Base-by-base conservation (phyloP, 1,284 basidiomycete genomes). In the Cryptococcus sp. region DNA sequence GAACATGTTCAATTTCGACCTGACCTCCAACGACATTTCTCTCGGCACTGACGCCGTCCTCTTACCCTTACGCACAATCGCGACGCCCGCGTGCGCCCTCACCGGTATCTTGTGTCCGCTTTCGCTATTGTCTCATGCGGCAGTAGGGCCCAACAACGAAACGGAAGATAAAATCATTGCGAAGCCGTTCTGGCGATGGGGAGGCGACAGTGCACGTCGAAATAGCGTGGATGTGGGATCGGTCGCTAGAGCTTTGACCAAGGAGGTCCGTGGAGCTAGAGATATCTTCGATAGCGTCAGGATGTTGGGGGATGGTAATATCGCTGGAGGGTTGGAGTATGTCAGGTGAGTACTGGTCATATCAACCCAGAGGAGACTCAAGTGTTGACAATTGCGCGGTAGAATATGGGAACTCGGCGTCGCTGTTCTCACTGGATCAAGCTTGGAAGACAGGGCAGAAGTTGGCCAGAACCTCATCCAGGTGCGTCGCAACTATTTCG, bases 221-320 rank as follows among this genome's bases (percentile, higher is more conserved):
- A 55, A 61, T 8, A 49, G 57, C 10, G 55, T 63, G 2, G 59
- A 75, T 56, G 66, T 75, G 15, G 73, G 64, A 1, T 58, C 59
- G 10, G 69, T 75, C 3, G 71, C 72, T 0, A 60, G 69, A 46
- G 69, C 59, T 4, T 58, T 77, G 31, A 64, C 69, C 11, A 60
- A 65, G 39, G 72, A 75, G 52, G 73, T 64, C 3, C 59, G 69
- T 22, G 61, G 68, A 16, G 73, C 73, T 0, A 70, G 67, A 47
- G 71, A 73, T 54, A 75, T 77, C 42, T 77, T 76, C 40, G 70
- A 75, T 35, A 73, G 71, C 54, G 60, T 77, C n/a, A 64, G 60
- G 47, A 59, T 57, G 39, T 59, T 77, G 3, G 69, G 72, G 1
- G 67, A 71, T 20, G 72, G 69, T 8, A 64, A 70, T 5, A 59